phyloP scores from a whole-genome alignment of 257 asterid species.

The Paulownia fortunei region DNA sequence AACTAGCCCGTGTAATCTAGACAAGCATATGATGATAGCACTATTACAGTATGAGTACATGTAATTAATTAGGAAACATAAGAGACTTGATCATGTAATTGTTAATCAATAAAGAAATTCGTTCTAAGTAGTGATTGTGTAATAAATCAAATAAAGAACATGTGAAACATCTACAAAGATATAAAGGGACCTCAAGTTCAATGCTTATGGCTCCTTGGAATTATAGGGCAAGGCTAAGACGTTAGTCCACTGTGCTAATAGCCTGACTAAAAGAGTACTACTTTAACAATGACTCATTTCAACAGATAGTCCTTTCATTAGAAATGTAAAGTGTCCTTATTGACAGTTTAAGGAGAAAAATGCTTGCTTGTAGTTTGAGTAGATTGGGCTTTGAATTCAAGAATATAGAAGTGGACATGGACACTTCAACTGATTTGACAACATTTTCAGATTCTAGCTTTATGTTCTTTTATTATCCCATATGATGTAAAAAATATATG shows the following conservation, averaged over 20 bases:
- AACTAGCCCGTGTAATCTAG: too few species aligned
- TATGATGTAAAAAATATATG: background rate
- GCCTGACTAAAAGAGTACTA: too few species aligned
- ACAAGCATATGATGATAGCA: too few species aligned
- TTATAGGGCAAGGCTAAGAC: too few species aligned
- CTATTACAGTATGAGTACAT: too few species aligned
- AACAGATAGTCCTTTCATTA: background rate
- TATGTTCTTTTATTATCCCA: background rate
- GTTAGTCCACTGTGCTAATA: too few species aligned
- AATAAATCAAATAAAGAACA: too few species aligned
- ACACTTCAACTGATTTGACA: slow-evolving; percentile 37
- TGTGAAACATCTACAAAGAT: background rate
- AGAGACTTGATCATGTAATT: too few species aligned
- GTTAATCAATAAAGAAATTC: too few species aligned
- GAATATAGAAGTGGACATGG: slow-evolving; percentile 39
- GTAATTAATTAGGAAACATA: too few species aligned
- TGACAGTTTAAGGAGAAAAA: slow-evolving; percentile 13
- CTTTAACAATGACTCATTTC: too few species aligned
- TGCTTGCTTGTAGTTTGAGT: slow-evolving; percentile 36
- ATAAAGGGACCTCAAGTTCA: background rate
- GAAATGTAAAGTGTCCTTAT: background rate
- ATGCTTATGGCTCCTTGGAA: background rate
- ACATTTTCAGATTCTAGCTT: background rate
- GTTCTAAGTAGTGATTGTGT: too few species aligned
- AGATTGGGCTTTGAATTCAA: slow-evolving; percentile 45